These are phyloP conservation scores for Ascochyta viciae-villosae DNA, from an alignment of 2,329 filamentous ascomycete species.

Conservation along the genomic window DNA sequence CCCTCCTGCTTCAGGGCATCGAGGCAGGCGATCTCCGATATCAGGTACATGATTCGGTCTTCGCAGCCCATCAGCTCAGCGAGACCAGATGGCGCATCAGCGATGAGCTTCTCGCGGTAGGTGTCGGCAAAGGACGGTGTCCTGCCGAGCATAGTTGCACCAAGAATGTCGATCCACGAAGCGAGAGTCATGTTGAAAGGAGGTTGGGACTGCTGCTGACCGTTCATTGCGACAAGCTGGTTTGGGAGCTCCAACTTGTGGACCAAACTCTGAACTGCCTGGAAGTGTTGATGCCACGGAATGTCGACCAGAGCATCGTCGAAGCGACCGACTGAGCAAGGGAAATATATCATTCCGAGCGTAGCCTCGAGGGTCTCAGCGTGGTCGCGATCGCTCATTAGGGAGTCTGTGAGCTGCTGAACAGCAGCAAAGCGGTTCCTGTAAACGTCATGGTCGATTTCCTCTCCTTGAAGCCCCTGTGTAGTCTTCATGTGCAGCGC, in stretches of 20 bases:
- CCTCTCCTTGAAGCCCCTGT: slow-evolving; percentile 69
- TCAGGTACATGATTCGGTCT: slow-evolving; percentile 95
- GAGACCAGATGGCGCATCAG: slow-evolving; percentile 71
- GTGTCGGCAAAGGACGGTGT: slow-evolving; percentile 89
- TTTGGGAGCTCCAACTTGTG: slow-evolving; percentile 82
- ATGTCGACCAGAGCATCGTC: slow-evolving; percentile 89
- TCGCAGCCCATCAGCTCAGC: slow-evolving; percentile 97
- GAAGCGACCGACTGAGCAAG: slow-evolving; percentile 85
- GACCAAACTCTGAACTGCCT: slow-evolving; percentile 84
- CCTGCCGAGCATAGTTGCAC: slow-evolving; percentile 86
- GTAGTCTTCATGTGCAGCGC: slow-evolving; percentile 91
- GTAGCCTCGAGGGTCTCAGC: slow-evolving; percentile 90
- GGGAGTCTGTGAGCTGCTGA: slow-evolving; percentile 80
- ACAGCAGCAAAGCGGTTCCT: slow-evolving; percentile 90
- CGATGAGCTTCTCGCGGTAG: slow-evolving; percentile 92
- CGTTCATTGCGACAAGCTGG: slow-evolving; percentile 65
- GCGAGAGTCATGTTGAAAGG: slow-evolving; percentile 96
- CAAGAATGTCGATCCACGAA: slow-evolving; percentile 96
- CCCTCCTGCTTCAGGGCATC: slow-evolving; percentile 81
- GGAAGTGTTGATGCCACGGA: slow-evolving; percentile 96
- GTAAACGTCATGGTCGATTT: slow-evolving; percentile 90
- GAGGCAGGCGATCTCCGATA: slow-evolving; percentile 95
- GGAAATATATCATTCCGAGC: slow-evolving; percentile 94
- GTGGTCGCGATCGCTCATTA: slow-evolving; percentile 82
- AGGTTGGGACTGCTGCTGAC: slow-evolving; percentile 67